These are phyloP conservation scores for Gossypioides kirkii DNA, from an alignment of 345 rosid species.

Conservation along the genomic window DNA sequence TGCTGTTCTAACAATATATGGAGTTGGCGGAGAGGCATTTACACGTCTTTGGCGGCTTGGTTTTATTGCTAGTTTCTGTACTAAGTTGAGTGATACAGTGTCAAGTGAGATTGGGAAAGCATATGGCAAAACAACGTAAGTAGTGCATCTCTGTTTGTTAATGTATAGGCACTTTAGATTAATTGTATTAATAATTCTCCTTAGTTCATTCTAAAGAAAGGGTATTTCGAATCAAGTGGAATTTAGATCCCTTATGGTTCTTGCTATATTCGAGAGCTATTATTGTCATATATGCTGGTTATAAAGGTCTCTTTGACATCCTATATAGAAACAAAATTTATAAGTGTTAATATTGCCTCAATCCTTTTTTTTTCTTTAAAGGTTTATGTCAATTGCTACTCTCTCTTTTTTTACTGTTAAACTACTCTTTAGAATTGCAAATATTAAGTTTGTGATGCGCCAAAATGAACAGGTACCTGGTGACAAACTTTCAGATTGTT, in stretches of 20 bases:
- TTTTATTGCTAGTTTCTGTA: slow-evolving; percentile 91
- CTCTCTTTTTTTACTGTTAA: neutral
- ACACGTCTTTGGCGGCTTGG: slow-evolving; percentile 70
- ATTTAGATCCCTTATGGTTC: neutral
- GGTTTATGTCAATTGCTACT: neutral
- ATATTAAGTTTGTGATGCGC: slow-evolving; percentile 4
- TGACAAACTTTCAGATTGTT: slow-evolving; percentile 76
- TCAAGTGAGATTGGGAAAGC: slow-evolving; percentile 98
- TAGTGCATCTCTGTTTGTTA: slow-evolving; percentile 11
- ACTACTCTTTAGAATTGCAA: neutral
- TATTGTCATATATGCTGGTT: neutral
- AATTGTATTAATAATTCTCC: neutral
- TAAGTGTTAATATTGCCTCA: neutral
- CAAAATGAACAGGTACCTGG: slow-evolving; percentile 55
- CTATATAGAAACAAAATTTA: neutral
- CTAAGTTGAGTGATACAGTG: slow-evolving; percentile 90
- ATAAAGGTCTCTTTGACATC: neutral
- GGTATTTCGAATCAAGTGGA: neutral
- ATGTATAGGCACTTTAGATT: neutral
- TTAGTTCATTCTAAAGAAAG: neutral
- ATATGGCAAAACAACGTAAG: slow-evolving; percentile 93
- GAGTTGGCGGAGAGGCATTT: slow-evolving; percentile 58
- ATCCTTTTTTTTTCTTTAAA: neutral
- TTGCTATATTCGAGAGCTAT: neutral
- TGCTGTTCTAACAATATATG: slow-evolving; percentile 65